Evolutionary conservation across 169 alveolate genomes (phyloP), one percentile per base, ranked within the genome.

Genomic region (Eimeria brunetti): DNA sequence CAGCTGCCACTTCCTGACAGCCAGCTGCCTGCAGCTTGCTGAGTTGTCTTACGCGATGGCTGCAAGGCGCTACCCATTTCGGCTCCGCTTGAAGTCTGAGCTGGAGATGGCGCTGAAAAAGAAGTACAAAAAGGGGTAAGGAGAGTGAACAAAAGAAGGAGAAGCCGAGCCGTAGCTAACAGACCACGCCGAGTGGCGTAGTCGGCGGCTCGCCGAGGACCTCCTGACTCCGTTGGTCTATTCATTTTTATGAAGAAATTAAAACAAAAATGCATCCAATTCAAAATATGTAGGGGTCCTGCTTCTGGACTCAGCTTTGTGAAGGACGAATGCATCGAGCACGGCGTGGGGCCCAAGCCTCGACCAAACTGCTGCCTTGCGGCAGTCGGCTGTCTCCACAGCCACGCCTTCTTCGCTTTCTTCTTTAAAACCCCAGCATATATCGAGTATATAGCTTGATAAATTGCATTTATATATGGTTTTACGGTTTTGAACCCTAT

Each of bases 331-430:
- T 78, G 67, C 88, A 51, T 46, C 88, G 62, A 78, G 88, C 88
- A 78, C 27, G n/a, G 67, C 60, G 88, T 78, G 88, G 88, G 88
- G 88, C 88, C 67, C 64, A 64, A 49, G 30, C 67, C 88, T 78
- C 64, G 67, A 78, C 22, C 69, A 78, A 78, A 51, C 88, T 78
- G 88, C 88, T 46, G 64, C 60, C 88, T 73, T 20, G 24, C 46
- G 5, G 9, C 9, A 6, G 67, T 46, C 88, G 88, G 88, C 88
- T 78, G 88, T 78, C 64, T 78, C 88, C 44, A 41, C 60, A 46
- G 88, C 88, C 88, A 51, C 64, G 60, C 46, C 12, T 41, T 27
- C 62, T 76, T 24, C 27, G 14, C 18, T 11, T 9, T n/a, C 0
- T 27, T 30, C 49, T 11, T 18, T 2, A 22, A 27, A 69, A 22